Evolutionary conservation across 176 grass and related monocot species (phyloP), one percentile per base, ranked within the genome.

Genomic region (Echinochloa phyllopogon): DNA sequence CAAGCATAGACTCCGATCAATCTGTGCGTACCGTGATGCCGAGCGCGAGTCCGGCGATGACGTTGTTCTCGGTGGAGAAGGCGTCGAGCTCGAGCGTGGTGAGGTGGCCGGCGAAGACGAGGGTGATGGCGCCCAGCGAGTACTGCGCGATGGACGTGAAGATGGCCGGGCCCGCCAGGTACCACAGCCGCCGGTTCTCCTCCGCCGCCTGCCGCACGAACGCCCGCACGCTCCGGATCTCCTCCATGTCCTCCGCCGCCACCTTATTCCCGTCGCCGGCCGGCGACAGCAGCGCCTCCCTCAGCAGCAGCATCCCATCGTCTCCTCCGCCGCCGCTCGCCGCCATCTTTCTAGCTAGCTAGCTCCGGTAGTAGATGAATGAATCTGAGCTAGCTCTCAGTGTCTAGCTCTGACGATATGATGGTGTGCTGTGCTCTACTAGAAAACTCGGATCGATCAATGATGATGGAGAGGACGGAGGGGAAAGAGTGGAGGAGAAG

Each of bases 31-130:
- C 83, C 90, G 90, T 94, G 83, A 97, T 86, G 7, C 92, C 90
- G 18, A 93, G 86, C 21, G 92, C 95, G 42, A 97, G 95, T 10
- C 92, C 95, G 12, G 92, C 90, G 75, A 94, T 91, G 65, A 97
- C 90, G 73, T 80, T 87, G 88, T 94, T 97, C 84, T 94, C 92
- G 18, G 92, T 97, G 50, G 95, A 97, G 82, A 94, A 68, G 48
- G 90, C 92, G n/a, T 97, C 95, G 39, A 97, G 90, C 81, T 97
- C 95, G 58, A 97, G 92, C 14, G 92, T 97, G 20, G 84, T 93
- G 27, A 97, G 90, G 74, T 97, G 95, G 44, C 95, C 95, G 37
- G 92, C 95, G 50, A 92, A 85, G 56, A 94, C 80, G 60, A 86
- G 90, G 12, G 92, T 93, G 29, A 83, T 40, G 84, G 88, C 92